Evolutionary conservation across 345 rosid species (phyloP).

Genomic region (Corymbia maculata): DNA sequence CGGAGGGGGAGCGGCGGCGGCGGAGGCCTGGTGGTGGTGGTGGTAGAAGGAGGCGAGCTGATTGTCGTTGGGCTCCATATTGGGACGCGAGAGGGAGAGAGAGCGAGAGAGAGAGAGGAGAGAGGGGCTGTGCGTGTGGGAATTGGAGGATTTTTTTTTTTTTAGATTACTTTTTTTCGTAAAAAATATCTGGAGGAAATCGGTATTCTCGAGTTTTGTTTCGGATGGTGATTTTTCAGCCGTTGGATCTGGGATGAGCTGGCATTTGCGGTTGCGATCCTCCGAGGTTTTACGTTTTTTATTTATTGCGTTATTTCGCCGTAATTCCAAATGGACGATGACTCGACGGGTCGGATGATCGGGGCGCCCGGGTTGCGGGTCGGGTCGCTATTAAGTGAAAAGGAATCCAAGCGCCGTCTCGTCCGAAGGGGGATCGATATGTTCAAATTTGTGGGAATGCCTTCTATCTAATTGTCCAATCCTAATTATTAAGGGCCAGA

Average conservation of each 20-base stretch:
- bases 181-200: not conserved
- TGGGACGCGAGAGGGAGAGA: conserved; percentile 18
- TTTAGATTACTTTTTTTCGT: not conserved
- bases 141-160: not conserved
- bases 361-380: not conserved
- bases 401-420: not conserved
- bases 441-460: not conserved
- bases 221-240: not conserved
- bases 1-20: conserved; percentile 19
- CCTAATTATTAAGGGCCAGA: not conserved
- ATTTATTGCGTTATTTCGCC: not conserved
- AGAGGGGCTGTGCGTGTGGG: not conserved
- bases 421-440: not conserved
- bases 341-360: not conserved
- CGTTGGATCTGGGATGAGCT: not conserved
- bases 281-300: not conserved
- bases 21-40: conserved; percentile 5
- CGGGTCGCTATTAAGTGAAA: not conserved
- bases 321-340: not conserved
- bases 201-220: not conserved
- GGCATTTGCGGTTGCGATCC: not conserved
- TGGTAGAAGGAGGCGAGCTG: conserved; percentile 40
- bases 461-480: not conserved
- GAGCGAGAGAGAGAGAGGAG: conserved; percentile 1
- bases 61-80: conserved; percentile 57